Evolutionary conservation across 192 early-diverging fungal genomes (phyloP).

Genomic region (Podila epicladia): DNA sequence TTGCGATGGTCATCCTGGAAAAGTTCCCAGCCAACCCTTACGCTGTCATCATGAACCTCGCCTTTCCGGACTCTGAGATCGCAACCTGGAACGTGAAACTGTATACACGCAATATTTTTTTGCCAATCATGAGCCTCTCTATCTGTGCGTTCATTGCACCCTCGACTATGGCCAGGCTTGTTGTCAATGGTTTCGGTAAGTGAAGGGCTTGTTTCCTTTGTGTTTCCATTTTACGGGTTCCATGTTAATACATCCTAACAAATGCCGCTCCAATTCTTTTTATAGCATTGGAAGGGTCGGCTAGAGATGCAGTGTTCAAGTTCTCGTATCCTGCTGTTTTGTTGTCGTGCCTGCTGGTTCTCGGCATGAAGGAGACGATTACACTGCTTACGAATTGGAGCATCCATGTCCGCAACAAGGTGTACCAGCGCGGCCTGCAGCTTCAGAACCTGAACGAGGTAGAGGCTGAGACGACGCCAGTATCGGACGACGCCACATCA

Average conservation of each 20-base stretch:
- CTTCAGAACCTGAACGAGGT: conserved; percentile 81
- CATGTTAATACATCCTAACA: too few species aligned
- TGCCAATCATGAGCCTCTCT: conserved; percentile 37
- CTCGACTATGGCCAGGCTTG: conserved; percentile 45
- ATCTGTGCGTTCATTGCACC: conserved; percentile 49
- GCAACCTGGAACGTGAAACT: conserved; percentile 26
- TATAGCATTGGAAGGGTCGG: conserved; percentile 26
- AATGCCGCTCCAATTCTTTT: too few species aligned
- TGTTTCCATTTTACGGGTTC: too few species aligned
- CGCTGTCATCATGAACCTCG: conserved; percentile 21
- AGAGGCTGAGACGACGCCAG: not conserved
- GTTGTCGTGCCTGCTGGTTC: conserved; percentile 30
- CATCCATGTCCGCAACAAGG: conserved; percentile 80
- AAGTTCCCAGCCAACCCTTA: conserved; percentile 59
- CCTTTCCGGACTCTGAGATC: conserved; percentile 33
- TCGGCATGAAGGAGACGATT: conserved; percentile 26
- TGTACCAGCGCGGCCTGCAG: conserved; percentile 84
- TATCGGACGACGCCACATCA: not conserved
- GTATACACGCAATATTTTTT: conserved; percentile 48
- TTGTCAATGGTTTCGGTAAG: not conserved
- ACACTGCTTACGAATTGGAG: conserved; percentile 74
- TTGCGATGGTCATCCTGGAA: conserved; percentile 59
- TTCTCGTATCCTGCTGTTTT: conserved; percentile 54
- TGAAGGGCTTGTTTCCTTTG: too few species aligned
- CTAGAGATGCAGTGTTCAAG: conserved; percentile 27